Percentiles rank a stretch among this genome's conserved stretches.
Evolutionary conservation across 2,329 filamentous ascomycete genomes (phyloP).

Genomic region (Neopestalotiopsis clavispora): DNA sequence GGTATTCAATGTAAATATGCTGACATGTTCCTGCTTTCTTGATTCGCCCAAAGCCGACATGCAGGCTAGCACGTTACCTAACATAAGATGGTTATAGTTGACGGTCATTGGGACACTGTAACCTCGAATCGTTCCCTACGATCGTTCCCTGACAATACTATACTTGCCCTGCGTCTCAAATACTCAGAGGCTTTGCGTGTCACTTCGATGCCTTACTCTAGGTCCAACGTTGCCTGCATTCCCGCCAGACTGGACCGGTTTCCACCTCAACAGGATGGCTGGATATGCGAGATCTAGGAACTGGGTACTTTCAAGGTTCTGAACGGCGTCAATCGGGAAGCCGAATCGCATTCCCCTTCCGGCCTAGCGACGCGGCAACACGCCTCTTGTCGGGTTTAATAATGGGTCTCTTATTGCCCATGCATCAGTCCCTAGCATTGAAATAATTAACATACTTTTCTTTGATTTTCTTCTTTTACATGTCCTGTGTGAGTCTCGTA

Average conservation of each 20-base stretch:
- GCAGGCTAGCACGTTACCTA: not conserved
- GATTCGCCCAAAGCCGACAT: not conserved
- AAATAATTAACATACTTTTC: too few species aligned
- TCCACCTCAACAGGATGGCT: not conserved
- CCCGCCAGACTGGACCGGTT: not conserved
- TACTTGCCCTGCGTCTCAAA: not conserved
- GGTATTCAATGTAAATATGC: not conserved
- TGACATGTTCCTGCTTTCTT: not conserved
- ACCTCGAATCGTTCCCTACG: not conserved
- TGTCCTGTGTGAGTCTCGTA: too few species aligned
- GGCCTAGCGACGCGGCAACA: not conserved
- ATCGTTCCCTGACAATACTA: not conserved
- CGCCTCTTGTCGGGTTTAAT: not conserved
- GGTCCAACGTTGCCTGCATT: too few species aligned
- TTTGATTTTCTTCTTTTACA: too few species aligned
- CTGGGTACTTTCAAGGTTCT: not conserved
- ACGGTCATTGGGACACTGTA: too few species aligned
- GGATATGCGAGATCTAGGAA: not conserved
- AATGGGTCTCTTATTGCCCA: not conserved
- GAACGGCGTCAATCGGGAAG: not conserved
- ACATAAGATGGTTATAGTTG: too few species aligned
- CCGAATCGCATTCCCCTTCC: conserved; percentile 9
- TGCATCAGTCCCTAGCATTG: too few species aligned
- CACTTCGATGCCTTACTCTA: not conserved
- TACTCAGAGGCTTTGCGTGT: not conserved